Evolutionary conservation across 2,329 filamentous ascomycete species (phyloP).

Genomic region (Colletotrichum costaricense): DNA sequence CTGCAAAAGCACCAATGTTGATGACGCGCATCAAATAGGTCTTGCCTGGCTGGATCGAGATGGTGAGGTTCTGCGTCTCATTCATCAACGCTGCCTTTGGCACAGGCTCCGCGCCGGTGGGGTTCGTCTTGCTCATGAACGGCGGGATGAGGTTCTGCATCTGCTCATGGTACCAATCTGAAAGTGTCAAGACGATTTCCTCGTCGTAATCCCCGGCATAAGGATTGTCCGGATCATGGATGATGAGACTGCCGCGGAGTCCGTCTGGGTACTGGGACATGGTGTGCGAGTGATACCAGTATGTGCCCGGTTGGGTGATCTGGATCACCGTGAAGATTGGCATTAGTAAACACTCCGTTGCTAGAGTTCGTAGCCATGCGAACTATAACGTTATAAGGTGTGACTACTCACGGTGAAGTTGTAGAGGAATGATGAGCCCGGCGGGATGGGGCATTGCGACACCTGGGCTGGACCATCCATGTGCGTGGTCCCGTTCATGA

Average conservation of each 20-base stretch:
- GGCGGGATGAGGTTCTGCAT: conserved; percentile 57
- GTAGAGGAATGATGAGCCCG: conserved; percentile 74
- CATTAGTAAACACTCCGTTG: no score
- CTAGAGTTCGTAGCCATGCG: no score
- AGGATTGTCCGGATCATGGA: conserved; percentile 65
- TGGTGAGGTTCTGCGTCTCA: conserved; percentile 70
- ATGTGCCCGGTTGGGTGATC: conserved; percentile 76
- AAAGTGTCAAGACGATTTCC: conserved; percentile 73
- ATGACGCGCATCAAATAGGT: conserved; percentile 77
- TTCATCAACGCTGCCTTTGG: conserved; percentile 78
- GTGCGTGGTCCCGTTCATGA: conserved; percentile 72
- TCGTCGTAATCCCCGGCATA: conserved; percentile 62
- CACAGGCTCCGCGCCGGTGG: conserved; percentile 71
- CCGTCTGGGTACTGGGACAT: conserved; percentile 78
- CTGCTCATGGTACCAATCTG: conserved; percentile 77
- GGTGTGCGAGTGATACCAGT: conserved; percentile 83
- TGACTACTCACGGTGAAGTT: conserved; percentile 68
- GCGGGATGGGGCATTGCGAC: conserved; percentile 74
- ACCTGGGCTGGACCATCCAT: conserved; percentile 79
- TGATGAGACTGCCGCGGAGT: conserved; percentile 70
- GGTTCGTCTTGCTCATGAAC: conserved; percentile 66
- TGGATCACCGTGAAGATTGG: conserved; percentile 35
- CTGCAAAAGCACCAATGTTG: conserved; percentile 79
- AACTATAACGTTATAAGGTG: no score
- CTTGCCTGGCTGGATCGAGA: conserved; percentile 72